These are phyloP conservation scores for Anacardium occidentale DNA, from an alignment of 345 rosid genomes.

Conservation along the genomic window DNA sequence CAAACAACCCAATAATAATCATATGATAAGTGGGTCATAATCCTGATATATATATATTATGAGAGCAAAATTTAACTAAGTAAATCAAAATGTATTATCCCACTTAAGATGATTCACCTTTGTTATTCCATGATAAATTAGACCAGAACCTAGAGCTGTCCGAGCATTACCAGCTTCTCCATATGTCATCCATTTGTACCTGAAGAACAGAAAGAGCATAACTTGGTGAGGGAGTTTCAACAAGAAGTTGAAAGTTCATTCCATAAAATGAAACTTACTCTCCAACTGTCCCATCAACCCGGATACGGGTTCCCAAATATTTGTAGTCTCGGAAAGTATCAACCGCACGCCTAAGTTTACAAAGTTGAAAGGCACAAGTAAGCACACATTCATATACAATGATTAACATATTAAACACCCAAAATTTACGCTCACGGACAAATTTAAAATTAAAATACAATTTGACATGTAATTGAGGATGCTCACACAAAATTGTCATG, in stretches of 20 bases:
- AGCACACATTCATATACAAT: not conserved
- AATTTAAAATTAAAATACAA: conserved; percentile 1
- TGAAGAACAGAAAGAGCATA: conserved; percentile 14
- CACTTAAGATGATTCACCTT: conserved; percentile 36
- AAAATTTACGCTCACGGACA: not conserved
- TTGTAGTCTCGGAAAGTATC: conserved; percentile 78
- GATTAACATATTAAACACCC: not conserved
- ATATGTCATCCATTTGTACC: conserved; percentile 98
- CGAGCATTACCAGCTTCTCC: conserved; percentile 94
- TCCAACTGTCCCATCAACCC: conserved; percentile 91
- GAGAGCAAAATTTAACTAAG: not conserved
- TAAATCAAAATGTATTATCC: conserved; percentile 9
- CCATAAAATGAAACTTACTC: conserved; percentile 55
- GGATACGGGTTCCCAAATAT: conserved; percentile 81
- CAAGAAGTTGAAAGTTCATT: not conserved
- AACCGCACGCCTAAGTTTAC: conserved; percentile 56
- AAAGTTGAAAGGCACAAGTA: conserved; percentile 18
- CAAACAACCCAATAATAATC: conserved; percentile 13
- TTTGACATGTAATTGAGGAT: conserved; percentile 13
- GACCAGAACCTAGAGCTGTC: conserved; percentile 79
- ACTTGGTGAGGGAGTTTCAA: conserved; percentile 11
- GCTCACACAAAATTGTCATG: conserved; percentile 93
- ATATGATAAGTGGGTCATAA: conserved; percentile 15
- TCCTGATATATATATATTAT: not conserved
- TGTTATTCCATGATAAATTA: conserved; percentile 64